Evolutionary conservation across 495 filamentous ascomycete species (phyloP).

Genomic region (Letharia lupina): DNA sequence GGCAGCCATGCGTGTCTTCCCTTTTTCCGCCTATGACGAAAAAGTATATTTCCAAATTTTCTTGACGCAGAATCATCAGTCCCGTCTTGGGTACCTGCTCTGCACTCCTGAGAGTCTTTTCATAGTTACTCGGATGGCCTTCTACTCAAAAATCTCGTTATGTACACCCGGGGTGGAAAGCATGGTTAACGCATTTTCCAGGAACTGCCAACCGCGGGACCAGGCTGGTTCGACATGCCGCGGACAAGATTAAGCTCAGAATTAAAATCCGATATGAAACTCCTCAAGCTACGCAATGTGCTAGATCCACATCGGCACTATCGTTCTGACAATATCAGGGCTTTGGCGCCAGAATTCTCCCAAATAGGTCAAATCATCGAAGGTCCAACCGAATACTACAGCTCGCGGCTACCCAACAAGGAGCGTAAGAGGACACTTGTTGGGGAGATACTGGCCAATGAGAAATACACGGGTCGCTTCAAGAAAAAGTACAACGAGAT

Average conservation of each 20-base stretch:
- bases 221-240: conserved; percentile 78
- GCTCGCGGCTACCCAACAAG: conserved; percentile 67
- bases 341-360: conserved; percentile 64
- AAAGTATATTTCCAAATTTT: conserved; percentile 44
- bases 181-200: conserved; percentile 19
- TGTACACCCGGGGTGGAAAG: conserved; percentile 8
- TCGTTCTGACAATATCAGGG: conserved; percentile 69
- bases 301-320: conserved; percentile 86
- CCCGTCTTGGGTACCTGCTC: conserved; percentile 70
- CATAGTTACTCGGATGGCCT: conserved; percentile 88
- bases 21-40: conserved; percentile 55
- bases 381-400: conserved; percentile 82
- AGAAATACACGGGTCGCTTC: conserved; percentile 52
- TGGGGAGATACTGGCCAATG: conserved; percentile 70
- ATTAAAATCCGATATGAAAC: conserved; percentile 76
- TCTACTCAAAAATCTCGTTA: conserved; percentile 8
- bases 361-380: conserved; percentile 85
- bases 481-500: conserved; percentile 64
- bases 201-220: conserved; percentile 54
- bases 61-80: conserved; percentile 57
- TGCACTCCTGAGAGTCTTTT: conserved; percentile 69
- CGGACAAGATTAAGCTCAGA: conserved; percentile 73
- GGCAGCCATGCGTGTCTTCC: conserved; percentile 23
- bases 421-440: conserved; percentile 84
- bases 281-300: conserved; percentile 80